phyloP scores from a whole-genome alignment of 192 early-diverging fungal genomes.

The Linderina pennispora region DNA sequence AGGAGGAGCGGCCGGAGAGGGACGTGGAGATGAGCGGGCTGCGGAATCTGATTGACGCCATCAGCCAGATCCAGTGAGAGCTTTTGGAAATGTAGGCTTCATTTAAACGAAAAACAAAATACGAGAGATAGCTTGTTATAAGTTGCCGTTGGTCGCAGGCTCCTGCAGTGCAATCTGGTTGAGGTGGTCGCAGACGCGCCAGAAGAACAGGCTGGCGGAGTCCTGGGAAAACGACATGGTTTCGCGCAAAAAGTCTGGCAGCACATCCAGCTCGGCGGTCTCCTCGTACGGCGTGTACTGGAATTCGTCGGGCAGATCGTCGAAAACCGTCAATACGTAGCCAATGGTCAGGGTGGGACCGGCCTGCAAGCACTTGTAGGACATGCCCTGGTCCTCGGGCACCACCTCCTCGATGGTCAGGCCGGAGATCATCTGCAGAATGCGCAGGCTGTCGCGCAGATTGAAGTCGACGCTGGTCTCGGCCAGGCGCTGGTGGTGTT shows the following conservation, averaged over 20 bases:
- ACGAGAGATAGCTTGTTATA: not conserved
- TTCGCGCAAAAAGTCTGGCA: constrained; percentile 38
- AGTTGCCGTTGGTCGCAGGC: too few species aligned
- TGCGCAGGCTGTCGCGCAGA: constrained; percentile 31
- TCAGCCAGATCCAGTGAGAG: too few species aligned
- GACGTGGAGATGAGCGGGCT: too few species aligned
- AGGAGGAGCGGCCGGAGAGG: too few species aligned
- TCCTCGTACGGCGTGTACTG: constrained; percentile 36
- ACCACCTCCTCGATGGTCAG: constrained; percentile 33
- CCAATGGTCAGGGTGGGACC: constrained; percentile 10
- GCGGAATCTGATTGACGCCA: too few species aligned
- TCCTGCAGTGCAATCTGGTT: constrained; percentile 3
- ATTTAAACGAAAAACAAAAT: not conserved
- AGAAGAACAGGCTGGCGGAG: constrained; percentile 39
- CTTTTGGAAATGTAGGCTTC: too few species aligned
- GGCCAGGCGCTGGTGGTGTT: constrained; percentile 34
- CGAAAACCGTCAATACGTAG: constrained; percentile 36
- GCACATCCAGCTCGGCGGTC: constrained; percentile 5
- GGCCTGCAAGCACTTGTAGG: constrained; percentile 36
- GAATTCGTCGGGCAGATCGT: constrained; percentile 36
- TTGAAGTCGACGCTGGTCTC: constrained; percentile 42
- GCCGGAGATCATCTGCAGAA: constrained; percentile 35
- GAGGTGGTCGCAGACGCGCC: constrained; percentile 42
- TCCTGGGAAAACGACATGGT: constrained; percentile 34
- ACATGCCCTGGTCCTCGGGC: constrained; percentile 38